Evolutionary conservation across 2,329 filamentous ascomycete genomes (phyloP).

Genomic region (Dactylellina haptotyla): DNA sequence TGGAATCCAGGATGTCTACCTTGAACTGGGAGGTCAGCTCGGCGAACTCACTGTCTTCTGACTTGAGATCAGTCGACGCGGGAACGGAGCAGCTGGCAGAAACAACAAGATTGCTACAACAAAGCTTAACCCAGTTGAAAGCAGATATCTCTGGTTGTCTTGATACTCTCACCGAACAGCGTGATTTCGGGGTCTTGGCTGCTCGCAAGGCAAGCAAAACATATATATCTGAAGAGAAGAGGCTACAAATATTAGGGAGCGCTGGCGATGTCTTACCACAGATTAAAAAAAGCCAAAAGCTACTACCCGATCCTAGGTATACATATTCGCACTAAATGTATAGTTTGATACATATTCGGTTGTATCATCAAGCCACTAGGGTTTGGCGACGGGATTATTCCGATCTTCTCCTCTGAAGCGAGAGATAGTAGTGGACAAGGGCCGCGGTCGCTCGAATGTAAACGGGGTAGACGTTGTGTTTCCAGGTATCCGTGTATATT

Average conservation of each 20-base stretch:
- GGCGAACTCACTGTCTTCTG: not conserved
- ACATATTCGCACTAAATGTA: too few species aligned
- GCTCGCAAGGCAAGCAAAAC: slow-evolving; percentile 1
- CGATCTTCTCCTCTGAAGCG: too few species aligned
- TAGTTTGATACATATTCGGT: too few species aligned
- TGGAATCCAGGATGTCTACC: slow-evolving; percentile 15
- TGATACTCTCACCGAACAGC: slow-evolving; percentile 21
- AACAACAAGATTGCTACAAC: slow-evolving; percentile 14
- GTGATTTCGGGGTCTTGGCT: slow-evolving; percentile 17
- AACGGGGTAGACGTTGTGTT: too few species aligned
- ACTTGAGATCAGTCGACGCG: slow-evolving; percentile 4
- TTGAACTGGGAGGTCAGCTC: slow-evolving; percentile 20
- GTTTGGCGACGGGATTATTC: too few species aligned
- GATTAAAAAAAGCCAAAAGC: slow-evolving; percentile 14
- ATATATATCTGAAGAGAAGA: slow-evolving; percentile 22
- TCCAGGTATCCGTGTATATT: too few species aligned
- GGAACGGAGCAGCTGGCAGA: slow-evolving; percentile 13
- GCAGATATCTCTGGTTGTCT: slow-evolving; percentile 15
- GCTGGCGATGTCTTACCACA: slow-evolving; percentile 19
- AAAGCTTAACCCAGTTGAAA: slow-evolving; percentile 21
- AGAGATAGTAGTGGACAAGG: too few species aligned
- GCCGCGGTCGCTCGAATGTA: too few species aligned
- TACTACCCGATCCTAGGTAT: too few species aligned
- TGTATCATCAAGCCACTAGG: too few species aligned
- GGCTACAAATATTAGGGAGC: slow-evolving; percentile 8